These are phyloP conservation scores for Solioccasus polychromus DNA, from an alignment of 768 basidiomycete genomes.

Conservation along the genomic window DNA sequence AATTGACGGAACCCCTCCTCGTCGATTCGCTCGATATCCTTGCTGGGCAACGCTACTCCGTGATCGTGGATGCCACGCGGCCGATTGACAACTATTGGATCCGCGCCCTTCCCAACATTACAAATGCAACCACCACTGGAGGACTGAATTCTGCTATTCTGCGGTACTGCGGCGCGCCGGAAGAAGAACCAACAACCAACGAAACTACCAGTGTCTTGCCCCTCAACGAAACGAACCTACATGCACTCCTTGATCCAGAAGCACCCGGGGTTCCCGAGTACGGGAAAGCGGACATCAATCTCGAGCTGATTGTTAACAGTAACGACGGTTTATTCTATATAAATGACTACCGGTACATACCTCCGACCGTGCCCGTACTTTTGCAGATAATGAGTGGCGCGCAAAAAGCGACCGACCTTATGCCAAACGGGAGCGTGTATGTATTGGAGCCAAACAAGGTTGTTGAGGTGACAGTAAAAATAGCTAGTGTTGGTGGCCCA, in stretches of 20 bases:
- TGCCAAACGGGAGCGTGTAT: conserved; percentile 26
- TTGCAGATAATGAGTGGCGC: conserved; percentile 46
- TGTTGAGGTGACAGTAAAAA: conserved; percentile 24
- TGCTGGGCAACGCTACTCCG: conserved; percentile 41
- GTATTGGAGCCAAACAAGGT: conserved; percentile 27
- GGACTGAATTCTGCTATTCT: conserved; percentile 56
- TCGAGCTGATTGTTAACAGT: conserved; percentile 21
- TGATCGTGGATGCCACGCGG: conserved; percentile 44
- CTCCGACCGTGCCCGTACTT: conserved; percentile 40
- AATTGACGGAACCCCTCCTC: conserved; percentile 39
- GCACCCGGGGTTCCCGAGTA: conserved; percentile 37
- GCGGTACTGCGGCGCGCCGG: conserved; percentile 43
- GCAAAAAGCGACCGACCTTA: conserved; percentile 26
- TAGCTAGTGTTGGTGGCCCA: conserved; percentile 10
- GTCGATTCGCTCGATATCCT: conserved; percentile 37
- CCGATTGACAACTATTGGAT: conserved; percentile 55
- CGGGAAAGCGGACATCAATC: conserved; percentile 41
- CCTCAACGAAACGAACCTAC: conserved; percentile 31
- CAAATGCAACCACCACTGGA: conserved; percentile 24
- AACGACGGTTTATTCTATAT: conserved; percentile 10
- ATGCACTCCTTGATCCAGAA: conserved; percentile 23
- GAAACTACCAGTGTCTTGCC: conserved; percentile 23
- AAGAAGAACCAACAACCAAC: conserved; percentile 38
- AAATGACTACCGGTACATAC: conserved; percentile 13
- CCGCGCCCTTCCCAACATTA: conserved; percentile 34